Percentiles rank a stretch among this genome's conserved stretches.
These are phyloP conservation scores for Eruca vesicaria DNA, from an alignment of 441 rosid species.

Conservation along the genomic window DNA sequence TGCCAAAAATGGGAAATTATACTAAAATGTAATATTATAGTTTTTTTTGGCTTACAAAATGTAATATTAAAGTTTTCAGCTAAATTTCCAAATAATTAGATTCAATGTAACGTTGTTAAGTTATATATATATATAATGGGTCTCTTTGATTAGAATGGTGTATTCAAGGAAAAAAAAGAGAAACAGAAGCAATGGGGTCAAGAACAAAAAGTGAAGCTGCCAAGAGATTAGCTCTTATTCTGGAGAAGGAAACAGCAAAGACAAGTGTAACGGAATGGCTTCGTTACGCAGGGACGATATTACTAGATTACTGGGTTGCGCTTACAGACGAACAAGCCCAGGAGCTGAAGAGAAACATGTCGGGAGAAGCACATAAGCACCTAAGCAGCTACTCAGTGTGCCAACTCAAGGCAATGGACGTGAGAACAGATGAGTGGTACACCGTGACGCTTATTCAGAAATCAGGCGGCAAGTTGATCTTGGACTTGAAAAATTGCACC, in stretches of 20 bases:
- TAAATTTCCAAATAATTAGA: background rate
- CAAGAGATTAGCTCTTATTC: background rate
- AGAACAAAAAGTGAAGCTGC: background rate
- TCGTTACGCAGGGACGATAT: background rate
- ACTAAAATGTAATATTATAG: background rate
- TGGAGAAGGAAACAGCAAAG: background rate
- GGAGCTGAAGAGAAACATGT: background rate
- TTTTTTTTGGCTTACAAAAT: background rate
- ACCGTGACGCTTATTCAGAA: background rate
- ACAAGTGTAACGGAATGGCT: background rate
- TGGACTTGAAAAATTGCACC: background rate
- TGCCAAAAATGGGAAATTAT: background rate
- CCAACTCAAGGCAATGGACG: background rate
- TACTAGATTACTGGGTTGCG: background rate
- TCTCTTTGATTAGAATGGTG: background rate
- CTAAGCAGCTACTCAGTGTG: background rate
- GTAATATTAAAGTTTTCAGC: background rate
- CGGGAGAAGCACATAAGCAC: background rate
- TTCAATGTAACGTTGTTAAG: background rate
- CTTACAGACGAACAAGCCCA: background rate
- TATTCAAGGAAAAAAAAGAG: background rate
- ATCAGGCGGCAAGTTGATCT: background rate
- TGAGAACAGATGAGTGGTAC: background rate
- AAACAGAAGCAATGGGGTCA: background rate
- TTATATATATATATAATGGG: background rate